A percentile compares a stretch with the other conserved stretches of the same genome.
phyloP scores from a whole-genome alignment of 208 protist species.

The Trypanosomatidae sp. region DNA sequence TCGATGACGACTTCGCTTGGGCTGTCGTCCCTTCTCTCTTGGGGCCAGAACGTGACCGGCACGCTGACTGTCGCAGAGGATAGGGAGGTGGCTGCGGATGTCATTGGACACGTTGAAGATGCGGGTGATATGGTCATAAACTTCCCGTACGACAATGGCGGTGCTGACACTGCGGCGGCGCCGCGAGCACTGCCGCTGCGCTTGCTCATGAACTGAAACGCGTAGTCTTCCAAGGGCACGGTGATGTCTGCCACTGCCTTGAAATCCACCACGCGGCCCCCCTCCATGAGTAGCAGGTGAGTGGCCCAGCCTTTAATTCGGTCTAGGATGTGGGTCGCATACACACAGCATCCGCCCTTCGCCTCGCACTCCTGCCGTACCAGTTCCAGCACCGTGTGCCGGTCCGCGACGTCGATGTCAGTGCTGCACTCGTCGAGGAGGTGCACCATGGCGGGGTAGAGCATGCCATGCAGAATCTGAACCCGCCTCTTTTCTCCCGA shows the following conservation, averaged over 20 bases:
- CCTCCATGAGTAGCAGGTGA: conserved; percentile 61
- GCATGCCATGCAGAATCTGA: conserved; percentile 74
- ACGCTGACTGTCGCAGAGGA: background rate
- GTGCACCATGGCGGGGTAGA: conserved; percentile 46
- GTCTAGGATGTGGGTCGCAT: conserved; percentile 89
- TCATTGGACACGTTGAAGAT: background rate
- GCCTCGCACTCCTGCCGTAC: conserved; percentile 45
- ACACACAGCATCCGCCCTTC: conserved; percentile 54
- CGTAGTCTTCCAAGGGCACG: conserved; percentile 51
- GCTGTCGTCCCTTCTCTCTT: background rate
- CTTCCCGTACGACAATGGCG: conserved; percentile 12
- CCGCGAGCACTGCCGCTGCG: background rate
- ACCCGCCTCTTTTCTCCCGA: conserved; percentile 66
- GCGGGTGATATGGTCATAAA: background rate
- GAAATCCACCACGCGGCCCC: conserved; percentile 42
- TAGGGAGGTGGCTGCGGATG: background rate
- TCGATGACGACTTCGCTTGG: conserved; percentile 39
- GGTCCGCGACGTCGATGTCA: conserved; percentile 80
- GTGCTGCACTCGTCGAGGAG: conserved; percentile 89
- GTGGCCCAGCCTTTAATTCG: conserved; percentile 76
- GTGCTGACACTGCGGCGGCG: background rate
- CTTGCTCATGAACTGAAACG: conserved; percentile 48
- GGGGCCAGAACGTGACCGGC: conserved; percentile 7
- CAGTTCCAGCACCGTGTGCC: conserved; percentile 59
- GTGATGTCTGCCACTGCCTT: conserved; percentile 34